A percentile compares a stretch with the other conserved stretches of the same genome.
Evolutionary conservation across 2,329 filamentous ascomycete genomes (phyloP).

Genomic region (Eutypa lata): DNA sequence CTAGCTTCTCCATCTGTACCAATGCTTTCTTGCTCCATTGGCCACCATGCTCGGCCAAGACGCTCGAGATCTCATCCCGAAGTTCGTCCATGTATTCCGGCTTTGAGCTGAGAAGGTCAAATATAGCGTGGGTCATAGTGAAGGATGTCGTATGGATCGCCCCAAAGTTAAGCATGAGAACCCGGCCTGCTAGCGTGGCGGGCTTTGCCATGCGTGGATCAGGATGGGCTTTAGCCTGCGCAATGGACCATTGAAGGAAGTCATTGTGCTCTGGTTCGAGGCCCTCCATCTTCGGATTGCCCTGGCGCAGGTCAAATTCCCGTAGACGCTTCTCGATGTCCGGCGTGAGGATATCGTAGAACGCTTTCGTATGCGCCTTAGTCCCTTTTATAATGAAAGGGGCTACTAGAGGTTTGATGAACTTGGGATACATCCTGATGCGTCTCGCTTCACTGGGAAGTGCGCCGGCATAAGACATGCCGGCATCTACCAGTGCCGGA

Average conservation of each 20-base stretch:
- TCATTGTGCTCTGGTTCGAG: slow-evolving; percentile 11
- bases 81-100: slow-evolving; percentile 37
- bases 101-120: slow-evolving; percentile 36
- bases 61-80: slow-evolving; percentile 34
- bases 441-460: slow-evolving; percentile 13
- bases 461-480: slow-evolving; percentile 14
- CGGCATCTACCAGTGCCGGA: slow-evolving; percentile 13
- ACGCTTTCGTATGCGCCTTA: slow-evolving; percentile 13
- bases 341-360: slow-evolving; percentile 10
- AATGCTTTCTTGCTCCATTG: slow-evolving; percentile 29
- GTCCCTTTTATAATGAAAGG: slow-evolving; percentile 15
- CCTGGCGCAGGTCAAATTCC: slow-evolving; percentile 8
- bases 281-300: slow-evolving; percentile 3
- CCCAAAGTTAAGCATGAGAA: slow-evolving; percentile 34
- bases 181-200: slow-evolving; percentile 22
- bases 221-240: slow-evolving; percentile 13
- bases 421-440: slow-evolving; percentile 13
- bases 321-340: slow-evolving; percentile 18
- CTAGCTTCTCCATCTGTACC: slow-evolving; percentile 31
- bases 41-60: slow-evolving; percentile 18
- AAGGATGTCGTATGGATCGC: slow-evolving; percentile 37
- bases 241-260: slow-evolving; percentile 18
- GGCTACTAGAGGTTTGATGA: slow-evolving; percentile 14
- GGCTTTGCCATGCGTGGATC: slow-evolving; percentile 14
- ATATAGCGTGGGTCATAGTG: slow-evolving; percentile 32